A percentile compares a stretch with the other conserved stretches of the same genome.
Evolutionary conservation across 2,329 filamentous ascomycete genomes (phyloP).

Genomic region (Diaporthe helianthi): DNA sequence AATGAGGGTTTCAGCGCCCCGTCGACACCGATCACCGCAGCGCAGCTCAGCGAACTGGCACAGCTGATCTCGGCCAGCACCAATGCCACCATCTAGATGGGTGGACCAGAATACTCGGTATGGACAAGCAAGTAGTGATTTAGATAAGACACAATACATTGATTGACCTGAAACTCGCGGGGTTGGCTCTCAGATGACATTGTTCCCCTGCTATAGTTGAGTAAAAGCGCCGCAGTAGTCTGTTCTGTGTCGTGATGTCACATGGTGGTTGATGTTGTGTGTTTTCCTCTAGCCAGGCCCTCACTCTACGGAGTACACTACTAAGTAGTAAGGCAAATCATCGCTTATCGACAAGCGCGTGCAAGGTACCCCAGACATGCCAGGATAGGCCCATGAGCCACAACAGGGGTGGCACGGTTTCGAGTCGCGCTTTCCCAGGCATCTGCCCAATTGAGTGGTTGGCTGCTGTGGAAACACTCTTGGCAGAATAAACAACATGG

Average conservation of each 20-base stretch:
- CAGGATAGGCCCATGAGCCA: slow-evolving; percentile 19
- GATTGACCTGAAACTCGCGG: not conserved
- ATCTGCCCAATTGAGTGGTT: slow-evolving; percentile 25
- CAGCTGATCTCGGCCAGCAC: slow-evolving; percentile 16
- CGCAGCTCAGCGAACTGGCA: not conserved
- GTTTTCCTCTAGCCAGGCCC: no score
- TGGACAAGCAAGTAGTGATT: not conserved
- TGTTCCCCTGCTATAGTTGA: not conserved
- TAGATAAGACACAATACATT: no score
- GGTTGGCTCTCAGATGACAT: not conserved
- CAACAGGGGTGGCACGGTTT: slow-evolving; percentile 26
- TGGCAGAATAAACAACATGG: slow-evolving; percentile 31
- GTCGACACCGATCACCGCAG: slow-evolving; percentile 1
- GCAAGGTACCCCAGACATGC: slow-evolving; percentile 11
- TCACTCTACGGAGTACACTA: not conserved
- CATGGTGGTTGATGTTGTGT: not conserved
- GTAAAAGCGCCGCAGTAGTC: no score
- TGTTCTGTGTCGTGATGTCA: not conserved
- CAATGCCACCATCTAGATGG: slow-evolving; percentile 2
- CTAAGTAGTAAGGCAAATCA: no score
- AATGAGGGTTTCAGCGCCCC: slow-evolving; percentile 22
- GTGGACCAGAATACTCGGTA: not conserved
- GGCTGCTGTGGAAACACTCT: slow-evolving; percentile 25
- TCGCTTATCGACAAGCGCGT: not conserved
- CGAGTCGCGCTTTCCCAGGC: slow-evolving; percentile 12